These are phyloP conservation scores for Yarrowia sp. DNA, from an alignment of 805 yeast genomes.

Conservation along the genomic window DNA sequence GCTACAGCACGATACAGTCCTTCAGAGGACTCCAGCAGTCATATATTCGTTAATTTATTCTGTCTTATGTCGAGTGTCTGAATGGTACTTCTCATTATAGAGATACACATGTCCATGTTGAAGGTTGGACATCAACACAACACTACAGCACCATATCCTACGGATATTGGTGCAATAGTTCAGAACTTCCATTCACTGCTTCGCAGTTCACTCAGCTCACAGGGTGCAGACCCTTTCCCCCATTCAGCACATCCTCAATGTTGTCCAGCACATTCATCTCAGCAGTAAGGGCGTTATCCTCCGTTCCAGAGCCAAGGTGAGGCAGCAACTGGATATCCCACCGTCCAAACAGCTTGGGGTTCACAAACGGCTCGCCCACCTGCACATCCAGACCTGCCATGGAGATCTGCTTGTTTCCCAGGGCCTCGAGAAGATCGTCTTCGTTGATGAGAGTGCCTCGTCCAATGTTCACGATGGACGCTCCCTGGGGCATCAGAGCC, in stretches of 20 bases:
- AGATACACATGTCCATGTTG: too few species aligned
- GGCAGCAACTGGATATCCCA: conserved; percentile 67
- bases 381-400: conserved; percentile 75
- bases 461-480: conserved; percentile 70
- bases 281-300: conserved; percentile 29
- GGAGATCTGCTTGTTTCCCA: conserved; percentile 56
- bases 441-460: conserved; percentile 70
- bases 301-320: conserved; percentile 68
- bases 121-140: too few species aligned
- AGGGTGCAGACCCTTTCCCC: conserved; percentile 27
- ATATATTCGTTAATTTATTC: too few species aligned
- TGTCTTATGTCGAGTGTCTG: too few species aligned
- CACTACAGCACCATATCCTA: too few species aligned
- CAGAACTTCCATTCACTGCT: too few species aligned
- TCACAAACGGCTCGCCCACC: conserved; percentile 59
- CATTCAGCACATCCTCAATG: conserved; percentile 38
- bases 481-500: conserved; percentile 49
- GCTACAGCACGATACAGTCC: too few species aligned
- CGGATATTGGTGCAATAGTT: too few species aligned
- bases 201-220: not conserved
- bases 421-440: conserved; percentile 58
- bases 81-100: too few species aligned
- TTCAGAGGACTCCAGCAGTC: too few species aligned
- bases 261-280: conserved; percentile 58
- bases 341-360: conserved; percentile 50